phyloP scores from a whole-genome alignment of 108 stramenopile genomes.

The Schizochytrium sp. region DNA sequence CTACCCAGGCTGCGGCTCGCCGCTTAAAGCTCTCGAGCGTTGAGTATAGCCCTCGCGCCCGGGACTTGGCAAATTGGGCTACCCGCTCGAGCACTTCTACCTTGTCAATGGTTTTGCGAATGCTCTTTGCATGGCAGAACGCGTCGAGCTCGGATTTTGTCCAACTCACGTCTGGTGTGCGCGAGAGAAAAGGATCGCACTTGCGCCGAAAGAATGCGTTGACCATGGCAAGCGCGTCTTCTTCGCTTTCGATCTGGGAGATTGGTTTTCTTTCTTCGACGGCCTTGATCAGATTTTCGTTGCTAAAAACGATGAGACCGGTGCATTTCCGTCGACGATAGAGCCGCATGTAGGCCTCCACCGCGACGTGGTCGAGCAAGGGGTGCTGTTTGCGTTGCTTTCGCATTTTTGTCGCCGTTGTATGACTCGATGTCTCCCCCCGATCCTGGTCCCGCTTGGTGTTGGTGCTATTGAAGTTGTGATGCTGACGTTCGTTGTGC shows the following conservation, averaged over 20 bases:
- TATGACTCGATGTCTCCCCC: too few relatives aligned
- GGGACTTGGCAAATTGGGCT: not conserved
- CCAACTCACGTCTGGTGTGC: not conserved
- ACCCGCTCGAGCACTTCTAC: not conserved
- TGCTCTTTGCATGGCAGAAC: not conserved
- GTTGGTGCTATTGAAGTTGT: too few relatives aligned
- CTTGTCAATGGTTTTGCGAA: not conserved
- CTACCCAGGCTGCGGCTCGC: not conserved
- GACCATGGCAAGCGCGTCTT: not conserved
- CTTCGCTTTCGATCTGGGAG: not conserved
- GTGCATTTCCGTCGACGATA: not conserved
- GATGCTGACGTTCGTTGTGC: too few relatives aligned
- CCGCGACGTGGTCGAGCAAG: not conserved
- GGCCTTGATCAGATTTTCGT: not conserved
- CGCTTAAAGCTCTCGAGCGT: not conserved
- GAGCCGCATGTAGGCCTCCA: not conserved
- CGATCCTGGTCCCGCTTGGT: too few relatives aligned
- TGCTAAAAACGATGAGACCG: not conserved
- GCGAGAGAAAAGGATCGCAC: not conserved
- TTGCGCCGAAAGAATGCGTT: not conserved
- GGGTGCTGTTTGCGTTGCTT: not conserved
- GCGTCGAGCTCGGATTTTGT: not conserved
- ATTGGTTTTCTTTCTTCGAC: not conserved
- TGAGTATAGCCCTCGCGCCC: not conserved
- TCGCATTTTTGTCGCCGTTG: too few relatives aligned